Evolutionary conservation across 441 rosid genomes (phyloP).

Genomic region (Mallotus japonicus): DNA sequence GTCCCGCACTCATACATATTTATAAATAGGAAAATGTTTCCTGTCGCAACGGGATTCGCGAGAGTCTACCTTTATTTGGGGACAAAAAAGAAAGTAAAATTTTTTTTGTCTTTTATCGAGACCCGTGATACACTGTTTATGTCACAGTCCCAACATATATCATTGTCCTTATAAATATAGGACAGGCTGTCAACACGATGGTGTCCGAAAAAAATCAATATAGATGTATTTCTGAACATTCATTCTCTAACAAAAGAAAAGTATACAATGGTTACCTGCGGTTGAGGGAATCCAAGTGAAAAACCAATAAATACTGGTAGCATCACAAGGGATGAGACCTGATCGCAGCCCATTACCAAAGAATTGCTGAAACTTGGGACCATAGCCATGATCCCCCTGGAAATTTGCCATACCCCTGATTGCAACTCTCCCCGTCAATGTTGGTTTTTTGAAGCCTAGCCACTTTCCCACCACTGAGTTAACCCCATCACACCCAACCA

Average conservation of each 20-base stretch:
- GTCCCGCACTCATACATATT: no score
- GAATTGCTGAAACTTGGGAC: conserved; percentile 36
- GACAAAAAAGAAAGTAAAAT: no score
- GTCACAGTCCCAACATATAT: no score
- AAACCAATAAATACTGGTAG: conserved; percentile 60
- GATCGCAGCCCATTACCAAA: conserved; percentile 54
- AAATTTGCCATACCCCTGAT: conserved; percentile 50
- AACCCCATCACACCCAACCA: conserved; percentile 82
- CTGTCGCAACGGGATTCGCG: no score
- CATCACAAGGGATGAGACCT: conserved; percentile 60
- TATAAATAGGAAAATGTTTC: no score
- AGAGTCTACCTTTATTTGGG: no score
- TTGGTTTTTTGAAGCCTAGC: conserved; percentile 58
- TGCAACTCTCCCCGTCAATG: conserved; percentile 38
- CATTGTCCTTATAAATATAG: no score
- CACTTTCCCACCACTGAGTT: conserved; percentile 66
- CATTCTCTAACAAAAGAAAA: background rate
- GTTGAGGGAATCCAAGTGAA: conserved; percentile 42
- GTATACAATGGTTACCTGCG: conserved; percentile 25
- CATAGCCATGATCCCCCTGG: conserved; percentile 44
- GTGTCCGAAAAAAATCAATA: no score
- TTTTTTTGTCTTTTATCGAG: no score
- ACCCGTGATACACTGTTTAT: no score
- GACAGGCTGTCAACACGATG: no score
- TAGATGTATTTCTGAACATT: no score